phyloP scores from a whole-genome alignment of 306 rosid species.

The Cyamopsis tetragonoloba region DNA sequence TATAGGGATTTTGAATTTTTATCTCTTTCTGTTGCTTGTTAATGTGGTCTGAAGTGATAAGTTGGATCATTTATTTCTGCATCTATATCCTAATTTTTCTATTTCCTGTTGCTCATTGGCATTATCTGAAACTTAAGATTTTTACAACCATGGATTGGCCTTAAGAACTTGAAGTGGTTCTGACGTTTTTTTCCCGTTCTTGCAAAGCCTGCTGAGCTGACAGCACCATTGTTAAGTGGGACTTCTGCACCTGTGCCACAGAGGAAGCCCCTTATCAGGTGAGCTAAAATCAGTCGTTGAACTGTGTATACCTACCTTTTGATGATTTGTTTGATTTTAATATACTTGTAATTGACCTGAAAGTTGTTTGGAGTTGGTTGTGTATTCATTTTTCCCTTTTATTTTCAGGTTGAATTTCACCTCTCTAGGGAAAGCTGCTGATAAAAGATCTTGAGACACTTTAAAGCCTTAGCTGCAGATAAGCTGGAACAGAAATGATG shows the following conservation, averaged over 20 bases:
- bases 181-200: conserved; percentile 6
- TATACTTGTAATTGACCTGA: neutral
- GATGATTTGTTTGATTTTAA: neutral
- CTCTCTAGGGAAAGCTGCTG: conserved; percentile 63
- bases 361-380: neutral
- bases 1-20: neutral
- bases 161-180: conserved; percentile 7
- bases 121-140: neutral
- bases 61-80: neutral
- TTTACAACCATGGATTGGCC: neutral
- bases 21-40: neutral
- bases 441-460: conserved; percentile 48
- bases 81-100: neutral
- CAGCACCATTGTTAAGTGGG: conserved; percentile 39
- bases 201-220: conserved; percentile 64
- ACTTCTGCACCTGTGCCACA: conserved; percentile 43
- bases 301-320: neutral
- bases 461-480: neutral
- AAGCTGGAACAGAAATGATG: conserved; percentile 13
- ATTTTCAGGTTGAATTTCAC: conserved; percentile 72
- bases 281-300: conserved; percentile 8
- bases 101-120: conserved; percentile 6
- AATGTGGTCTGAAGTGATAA: neutral
- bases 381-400: conserved; percentile 10
- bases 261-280: conserved; percentile 78